Conservation (phyloP, 805 yeast species). For the Saccharomycopsis amapae region DNA sequence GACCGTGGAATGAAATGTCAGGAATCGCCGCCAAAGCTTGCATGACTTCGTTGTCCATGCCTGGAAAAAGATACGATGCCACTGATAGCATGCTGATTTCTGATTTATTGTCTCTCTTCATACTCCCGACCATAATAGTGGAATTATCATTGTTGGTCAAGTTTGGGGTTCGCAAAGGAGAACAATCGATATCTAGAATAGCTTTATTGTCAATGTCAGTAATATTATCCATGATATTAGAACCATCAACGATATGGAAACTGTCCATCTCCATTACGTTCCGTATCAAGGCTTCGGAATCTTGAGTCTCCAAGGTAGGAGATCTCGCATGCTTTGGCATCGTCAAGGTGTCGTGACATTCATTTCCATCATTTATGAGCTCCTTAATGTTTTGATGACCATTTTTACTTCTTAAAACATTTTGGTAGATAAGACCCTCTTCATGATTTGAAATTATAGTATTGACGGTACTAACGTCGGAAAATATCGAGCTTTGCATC, state of each 20-base stretch:
- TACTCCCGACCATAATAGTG: neutral
- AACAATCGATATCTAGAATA: constrained; percentile 11
- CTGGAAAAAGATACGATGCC: constrained; percentile 27
- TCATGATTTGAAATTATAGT: neutral
- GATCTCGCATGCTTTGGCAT: neutral
- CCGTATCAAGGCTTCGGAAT: constrained; percentile 6
- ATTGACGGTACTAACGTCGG: constrained; percentile 5
- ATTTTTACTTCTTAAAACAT: neutral
- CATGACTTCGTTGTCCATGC: constrained; percentile 49
- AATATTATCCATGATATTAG: neutral
- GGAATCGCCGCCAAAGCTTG: constrained; percentile 80
- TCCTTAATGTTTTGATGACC: constrained; percentile 3
- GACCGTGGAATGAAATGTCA: constrained; percentile 57
- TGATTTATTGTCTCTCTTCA: constrained; percentile 2
- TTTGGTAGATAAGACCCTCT: neutral
- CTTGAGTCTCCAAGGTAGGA: neutral
- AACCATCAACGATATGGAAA: neutral
- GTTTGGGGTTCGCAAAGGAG: neutral
- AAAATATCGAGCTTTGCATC: constrained; percentile 11
- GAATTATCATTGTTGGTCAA: neutral
- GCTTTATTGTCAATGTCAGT: constrained; percentile 3
- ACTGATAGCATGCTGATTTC: constrained; percentile 14
- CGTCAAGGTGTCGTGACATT: neutral
- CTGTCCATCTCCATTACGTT: constrained; percentile 10
- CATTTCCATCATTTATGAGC: neutral